These are phyloP conservation scores for Pseudopithomyces maydicus DNA, from an alignment of 2,329 filamentous ascomycete genomes.

Conservation along the genomic window DNA sequence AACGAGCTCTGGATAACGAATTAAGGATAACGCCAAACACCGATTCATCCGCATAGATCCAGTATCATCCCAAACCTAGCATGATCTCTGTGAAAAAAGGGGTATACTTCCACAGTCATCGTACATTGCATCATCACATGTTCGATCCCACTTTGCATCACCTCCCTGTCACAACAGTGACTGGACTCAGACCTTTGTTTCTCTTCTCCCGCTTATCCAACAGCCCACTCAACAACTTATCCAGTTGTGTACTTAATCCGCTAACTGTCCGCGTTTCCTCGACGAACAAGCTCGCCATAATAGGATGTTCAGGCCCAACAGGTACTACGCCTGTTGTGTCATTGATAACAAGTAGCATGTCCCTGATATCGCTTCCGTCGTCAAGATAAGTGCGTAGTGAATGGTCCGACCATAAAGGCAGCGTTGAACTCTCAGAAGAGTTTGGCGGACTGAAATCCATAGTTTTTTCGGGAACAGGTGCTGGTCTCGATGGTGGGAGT, in stretches of 20 bases:
- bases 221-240: constrained; percentile 85
- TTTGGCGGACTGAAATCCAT: constrained; percentile 32
- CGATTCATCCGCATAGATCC: neutral
- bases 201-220: constrained; percentile 56
- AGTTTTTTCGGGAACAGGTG: constrained; percentile 37
- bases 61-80: neutral
- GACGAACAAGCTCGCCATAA: constrained; percentile 78
- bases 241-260: constrained; percentile 87
- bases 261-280: constrained; percentile 85
- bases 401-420: constrained; percentile 82
- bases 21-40: neutral
- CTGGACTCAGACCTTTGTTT: neutral
- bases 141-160: neutral
- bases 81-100: constrained; percentile 2
- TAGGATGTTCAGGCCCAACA: constrained; percentile 81
- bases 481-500: constrained; percentile 42
- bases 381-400: constrained; percentile 89
- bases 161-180: neutral
- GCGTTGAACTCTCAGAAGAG: constrained; percentile 54
- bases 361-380: constrained; percentile 83
- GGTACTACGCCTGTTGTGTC: constrained; percentile 85
- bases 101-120: constrained; percentile 9
- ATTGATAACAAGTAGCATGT: constrained; percentile 88
- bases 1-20: neutral
- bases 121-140: constrained; percentile 1